phyloP scores from a whole-genome alignment of 495 filamentous ascomycete genomes.

The Penicillium goetzii region DNA sequence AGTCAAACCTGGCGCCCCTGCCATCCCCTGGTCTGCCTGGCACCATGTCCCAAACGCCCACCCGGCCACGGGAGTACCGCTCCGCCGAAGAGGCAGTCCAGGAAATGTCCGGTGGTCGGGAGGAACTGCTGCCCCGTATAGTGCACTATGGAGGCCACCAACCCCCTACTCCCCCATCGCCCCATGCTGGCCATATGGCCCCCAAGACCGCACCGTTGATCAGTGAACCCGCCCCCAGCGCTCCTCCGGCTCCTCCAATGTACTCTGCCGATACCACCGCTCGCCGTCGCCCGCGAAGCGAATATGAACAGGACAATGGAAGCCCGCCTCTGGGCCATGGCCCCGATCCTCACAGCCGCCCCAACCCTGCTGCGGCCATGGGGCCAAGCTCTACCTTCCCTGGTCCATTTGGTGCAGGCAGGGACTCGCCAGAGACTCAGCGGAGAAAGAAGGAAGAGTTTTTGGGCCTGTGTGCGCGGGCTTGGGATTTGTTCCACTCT shows the following conservation, averaged over 20 bases:
- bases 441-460: slow-evolving; percentile 94
- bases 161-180: slow-evolving; percentile 91
- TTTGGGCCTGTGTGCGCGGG: slow-evolving; percentile 78
- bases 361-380: slow-evolving; percentile 72
- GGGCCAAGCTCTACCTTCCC: slow-evolving; percentile 58
- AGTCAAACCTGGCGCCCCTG: slow-evolving; percentile 65
- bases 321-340: slow-evolving; percentile 51
- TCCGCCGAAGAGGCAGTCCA: slow-evolving; percentile 95
- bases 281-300: slow-evolving; percentile 76
- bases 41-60: slow-evolving; percentile 52
- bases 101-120: slow-evolving; percentile 84
- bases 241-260: slow-evolving; percentile 33
- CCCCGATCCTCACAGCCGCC: slow-evolving; percentile 44
- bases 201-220: slow-evolving; percentile 44
- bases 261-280: slow-evolving; percentile 52
- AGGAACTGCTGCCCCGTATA: slow-evolving; percentile 87
- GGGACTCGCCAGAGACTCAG: slow-evolving; percentile 83
- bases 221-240: slow-evolving; percentile 28
- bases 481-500: slow-evolving; percentile 97
- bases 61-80: slow-evolving; percentile 82
- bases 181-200: slow-evolving; percentile 48
- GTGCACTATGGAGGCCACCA: slow-evolving; percentile 92
- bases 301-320: slow-evolving; percentile 83
- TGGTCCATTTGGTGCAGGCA: slow-evolving; percentile 74
- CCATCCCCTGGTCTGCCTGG: slow-evolving; percentile 73